phyloP scores from a whole-genome alignment of 306 rosid species.

The Cucurbita maxima region DNA sequence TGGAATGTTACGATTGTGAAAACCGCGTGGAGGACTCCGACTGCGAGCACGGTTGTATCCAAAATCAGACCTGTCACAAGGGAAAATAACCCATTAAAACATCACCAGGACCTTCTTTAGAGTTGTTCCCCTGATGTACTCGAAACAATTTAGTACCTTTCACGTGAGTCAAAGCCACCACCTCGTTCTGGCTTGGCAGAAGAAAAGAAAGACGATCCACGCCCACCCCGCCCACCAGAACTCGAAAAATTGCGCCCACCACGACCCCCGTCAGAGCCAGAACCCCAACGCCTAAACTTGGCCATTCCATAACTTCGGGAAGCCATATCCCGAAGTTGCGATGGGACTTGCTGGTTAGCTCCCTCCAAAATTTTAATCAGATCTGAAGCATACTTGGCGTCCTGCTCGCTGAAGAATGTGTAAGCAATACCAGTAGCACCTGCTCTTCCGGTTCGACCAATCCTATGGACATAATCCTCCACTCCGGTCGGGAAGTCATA shows the following conservation, averaged over 20 bases:
- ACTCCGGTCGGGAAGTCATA: slow-evolving; percentile 98
- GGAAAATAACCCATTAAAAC: neutral
- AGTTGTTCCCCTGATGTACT: too few species aligned
- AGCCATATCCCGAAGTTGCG: slow-evolving; percentile 70
- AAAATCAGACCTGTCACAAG: slow-evolving; percentile 37
- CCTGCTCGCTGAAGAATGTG: slow-evolving; percentile 92
- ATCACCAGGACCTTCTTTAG: neutral
- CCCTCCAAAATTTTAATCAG: slow-evolving; percentile 95
- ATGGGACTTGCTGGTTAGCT: slow-evolving; percentile 80
- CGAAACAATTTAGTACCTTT: slow-evolving; percentile 30
- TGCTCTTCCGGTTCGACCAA: slow-evolving; percentile 98
- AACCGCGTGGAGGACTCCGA: slow-evolving; percentile 56
- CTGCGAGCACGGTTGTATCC: slow-evolving; percentile 20
- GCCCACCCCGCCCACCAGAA: slow-evolving; percentile 54
- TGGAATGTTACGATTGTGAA: slow-evolving; percentile 25
- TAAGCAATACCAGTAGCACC: slow-evolving; percentile 92
- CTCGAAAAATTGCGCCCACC: slow-evolving; percentile 53
- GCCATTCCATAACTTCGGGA: slow-evolving; percentile 82
- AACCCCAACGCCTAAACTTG: slow-evolving; percentile 70
- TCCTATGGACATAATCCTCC: slow-evolving; percentile 98
- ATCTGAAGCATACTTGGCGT: slow-evolving; percentile 81
- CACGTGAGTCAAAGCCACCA: slow-evolving; percentile 38
- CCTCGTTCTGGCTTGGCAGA: slow-evolving; percentile 28
- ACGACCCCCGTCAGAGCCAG: slow-evolving; percentile 32
- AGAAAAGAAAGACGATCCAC: slow-evolving; percentile 30